Conservation (phyloP, 2,329 filamentous ascomycete genomes). For the Didymella lethalis region DNA sequence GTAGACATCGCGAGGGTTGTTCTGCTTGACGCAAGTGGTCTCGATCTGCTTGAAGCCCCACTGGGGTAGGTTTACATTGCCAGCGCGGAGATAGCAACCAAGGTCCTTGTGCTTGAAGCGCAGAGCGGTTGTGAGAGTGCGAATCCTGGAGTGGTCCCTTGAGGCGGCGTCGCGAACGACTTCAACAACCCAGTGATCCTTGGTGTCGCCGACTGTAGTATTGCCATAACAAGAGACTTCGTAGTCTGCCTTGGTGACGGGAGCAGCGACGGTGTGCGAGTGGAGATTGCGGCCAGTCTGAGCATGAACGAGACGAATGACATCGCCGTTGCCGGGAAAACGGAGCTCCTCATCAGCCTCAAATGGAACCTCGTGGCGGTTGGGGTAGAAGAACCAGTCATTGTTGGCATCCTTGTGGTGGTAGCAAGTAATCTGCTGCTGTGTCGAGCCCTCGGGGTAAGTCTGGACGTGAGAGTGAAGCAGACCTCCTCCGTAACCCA, state of each 20-base stretch:
- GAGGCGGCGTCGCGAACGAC: conserved; percentile 90
- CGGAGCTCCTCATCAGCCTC: conserved; percentile 72
- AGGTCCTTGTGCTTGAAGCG: conserved; percentile 82
- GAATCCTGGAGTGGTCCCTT: conserved; percentile 81
- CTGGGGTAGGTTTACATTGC: conserved; percentile 94
- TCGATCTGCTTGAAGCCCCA: conserved; percentile 99
- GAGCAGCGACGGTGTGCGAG: conserved; percentile 88
- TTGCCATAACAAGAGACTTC: conserved; percentile 98
- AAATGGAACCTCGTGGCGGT: conserved; percentile 77
- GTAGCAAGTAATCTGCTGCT: conserved; percentile 99
- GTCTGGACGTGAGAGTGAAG: conserved; percentile 97
- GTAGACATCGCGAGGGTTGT: conserved; percentile 90
- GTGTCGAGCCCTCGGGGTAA: conserved; percentile 88
- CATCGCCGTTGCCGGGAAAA: conserved; percentile 78
- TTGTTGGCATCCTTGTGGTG: conserved; percentile 99
- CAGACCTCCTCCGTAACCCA: conserved; percentile 97
- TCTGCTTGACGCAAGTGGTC: conserved; percentile 91
- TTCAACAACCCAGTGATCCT: conserved; percentile 96
- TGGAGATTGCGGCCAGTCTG: conserved; percentile 97
- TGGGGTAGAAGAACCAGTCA: conserved; percentile 99
- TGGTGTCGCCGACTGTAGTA: conserved; percentile 91
- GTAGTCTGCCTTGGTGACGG: conserved; percentile 85
- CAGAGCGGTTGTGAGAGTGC: conserved; percentile 93
- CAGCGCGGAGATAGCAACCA: conserved; percentile 92
- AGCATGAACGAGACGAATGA: conserved; percentile 88